These are phyloP conservation scores for Zoysia matrella DNA, from an alignment of 202 grass and related monocot species.

Conservation along the genomic window DNA sequence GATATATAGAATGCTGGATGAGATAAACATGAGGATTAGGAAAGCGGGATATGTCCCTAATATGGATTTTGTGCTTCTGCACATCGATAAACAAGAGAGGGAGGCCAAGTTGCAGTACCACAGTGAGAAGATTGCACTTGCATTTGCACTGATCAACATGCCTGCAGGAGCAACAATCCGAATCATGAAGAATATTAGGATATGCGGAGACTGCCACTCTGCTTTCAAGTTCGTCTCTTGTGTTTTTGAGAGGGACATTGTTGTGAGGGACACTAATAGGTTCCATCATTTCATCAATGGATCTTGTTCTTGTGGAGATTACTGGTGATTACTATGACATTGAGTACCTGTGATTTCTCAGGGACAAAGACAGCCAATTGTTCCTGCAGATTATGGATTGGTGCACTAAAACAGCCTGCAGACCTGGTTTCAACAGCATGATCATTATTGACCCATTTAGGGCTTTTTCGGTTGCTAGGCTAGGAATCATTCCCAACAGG, in stretches of 20 bases:
- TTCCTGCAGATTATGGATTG: neutral
- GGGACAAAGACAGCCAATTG: neutral
- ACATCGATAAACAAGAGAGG: slow-evolving; percentile 55
- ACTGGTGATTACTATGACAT: slow-evolving; percentile 57
- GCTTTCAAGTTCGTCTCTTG: slow-evolving; percentile 66
- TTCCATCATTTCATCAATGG: slow-evolving; percentile 69
- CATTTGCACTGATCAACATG: slow-evolving; percentile 64
- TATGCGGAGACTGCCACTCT: slow-evolving; percentile 78
- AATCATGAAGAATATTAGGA: slow-evolving; percentile 84
- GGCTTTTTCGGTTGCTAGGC: too few species aligned
- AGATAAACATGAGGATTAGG: slow-evolving; percentile 57
- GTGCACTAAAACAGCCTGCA: neutral
- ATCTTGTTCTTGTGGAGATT: slow-evolving; percentile 80
- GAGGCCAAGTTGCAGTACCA: slow-evolving; percentile 59
- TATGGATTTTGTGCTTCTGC: slow-evolving; percentile 53
- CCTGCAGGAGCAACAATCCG: slow-evolving; percentile 54
- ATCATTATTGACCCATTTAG: neutral
- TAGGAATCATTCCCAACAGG: too few species aligned
- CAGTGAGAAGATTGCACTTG: slow-evolving; percentile 74
- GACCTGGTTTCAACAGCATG: neutral
- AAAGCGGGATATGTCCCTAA: slow-evolving; percentile 71
- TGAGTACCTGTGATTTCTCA: neutral
- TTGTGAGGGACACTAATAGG: slow-evolving; percentile 72
- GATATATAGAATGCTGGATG: slow-evolving; percentile 71
- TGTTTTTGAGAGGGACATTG: slow-evolving; percentile 59